A percentile compares a stretch with the other conserved stretches of the same genome.
phyloP scores from a whole-genome alignment of 2,329 filamentous ascomycete genomes.

The Calonectria henricotiae region DNA sequence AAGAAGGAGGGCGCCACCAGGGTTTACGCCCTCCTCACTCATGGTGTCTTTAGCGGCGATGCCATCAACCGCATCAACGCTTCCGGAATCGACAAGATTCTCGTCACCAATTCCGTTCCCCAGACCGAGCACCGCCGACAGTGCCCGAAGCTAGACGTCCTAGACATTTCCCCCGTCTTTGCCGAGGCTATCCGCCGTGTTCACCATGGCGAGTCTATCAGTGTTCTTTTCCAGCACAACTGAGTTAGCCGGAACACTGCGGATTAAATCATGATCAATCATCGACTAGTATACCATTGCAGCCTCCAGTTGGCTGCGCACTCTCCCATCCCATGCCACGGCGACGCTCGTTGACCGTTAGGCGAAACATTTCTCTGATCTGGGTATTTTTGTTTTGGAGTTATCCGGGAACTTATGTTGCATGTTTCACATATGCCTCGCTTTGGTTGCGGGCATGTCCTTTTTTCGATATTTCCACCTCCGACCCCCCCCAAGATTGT shows the following conservation, averaged over 20 bases:
- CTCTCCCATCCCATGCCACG: constrained; percentile 35
- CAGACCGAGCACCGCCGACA: constrained; percentile 84
- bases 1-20: constrained; percentile 95
- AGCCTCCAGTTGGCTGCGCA: constrained; percentile 34
- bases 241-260: constrained; percentile 29
- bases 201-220: constrained; percentile 98
- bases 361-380: constrained; percentile 38
- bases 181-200: constrained; percentile 96
- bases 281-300: constrained; percentile 34
- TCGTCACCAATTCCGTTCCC: constrained; percentile 96
- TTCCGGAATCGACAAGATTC: constrained; percentile 91
- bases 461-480: constrained; percentile 41
- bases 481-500: constrained; percentile 38
- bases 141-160: constrained; percentile 91
- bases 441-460: constrained; percentile 44
- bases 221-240: constrained; percentile 81
- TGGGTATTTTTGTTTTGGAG: constrained; percentile 52
- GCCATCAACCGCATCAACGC: constrained; percentile 95
- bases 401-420: constrained; percentile 48
- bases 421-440: constrained; percentile 48
- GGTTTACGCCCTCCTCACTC: constrained; percentile 93
- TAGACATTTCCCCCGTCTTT: constrained; percentile 92
- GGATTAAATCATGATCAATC: constrained; percentile 37
- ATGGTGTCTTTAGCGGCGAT: constrained; percentile 95
- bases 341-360: constrained; percentile 36